A percentile compares a stretch with the other conserved stretches of the same genome.
Conservation (phyloP, 2,329 filamentous ascomycete genomes). For the Penicillium frequentans region DNA sequence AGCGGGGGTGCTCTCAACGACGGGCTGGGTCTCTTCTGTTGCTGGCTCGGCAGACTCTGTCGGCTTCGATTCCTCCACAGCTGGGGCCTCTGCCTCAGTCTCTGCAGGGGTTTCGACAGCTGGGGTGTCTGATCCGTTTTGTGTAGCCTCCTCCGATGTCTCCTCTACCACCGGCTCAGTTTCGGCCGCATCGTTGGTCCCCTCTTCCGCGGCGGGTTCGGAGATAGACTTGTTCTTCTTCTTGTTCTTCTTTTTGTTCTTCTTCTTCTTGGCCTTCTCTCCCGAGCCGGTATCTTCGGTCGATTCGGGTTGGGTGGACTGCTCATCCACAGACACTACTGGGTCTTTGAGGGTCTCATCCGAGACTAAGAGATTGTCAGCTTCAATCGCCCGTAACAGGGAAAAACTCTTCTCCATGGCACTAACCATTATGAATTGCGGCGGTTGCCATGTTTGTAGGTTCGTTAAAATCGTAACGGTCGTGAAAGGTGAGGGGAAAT, state of each 20-base stretch:
- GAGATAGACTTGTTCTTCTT: constrained; percentile 7
- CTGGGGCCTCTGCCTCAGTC: background rate
- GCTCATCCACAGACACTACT: constrained; percentile 10
- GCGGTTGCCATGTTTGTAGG: constrained; percentile 23
- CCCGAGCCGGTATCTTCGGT: constrained; percentile 9
- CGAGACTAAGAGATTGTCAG: constrained; percentile 10
- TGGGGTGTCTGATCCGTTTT: background rate
- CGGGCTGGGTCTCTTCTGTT: constrained; percentile 3
- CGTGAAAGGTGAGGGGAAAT: constrained; percentile 13
- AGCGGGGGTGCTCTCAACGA: background rate
- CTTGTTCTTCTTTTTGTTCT: constrained; percentile 19
- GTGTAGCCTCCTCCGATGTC: background rate
- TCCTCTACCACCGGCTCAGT: background rate
- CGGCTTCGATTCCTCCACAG: constrained; percentile 7
- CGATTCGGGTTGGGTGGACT: constrained; percentile 14
- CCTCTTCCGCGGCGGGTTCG: constrained; percentile 1
- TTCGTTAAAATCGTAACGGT: constrained; percentile 26
- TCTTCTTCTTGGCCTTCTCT: constrained; percentile 22
- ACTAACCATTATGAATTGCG: constrained; percentile 21
- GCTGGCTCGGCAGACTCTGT: background rate
- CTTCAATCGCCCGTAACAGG: background rate
- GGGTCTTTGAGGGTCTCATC: constrained; percentile 22
- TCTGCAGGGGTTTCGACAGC: background rate
- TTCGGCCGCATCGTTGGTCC: background rate
- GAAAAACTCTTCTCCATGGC: background rate